A percentile compares a stretch with the other conserved stretches of the same genome.
These are phyloP conservation scores for Dentipellis sp. DNA, from an alignment of 768 basidiomycete species.

Conservation along the genomic window DNA sequence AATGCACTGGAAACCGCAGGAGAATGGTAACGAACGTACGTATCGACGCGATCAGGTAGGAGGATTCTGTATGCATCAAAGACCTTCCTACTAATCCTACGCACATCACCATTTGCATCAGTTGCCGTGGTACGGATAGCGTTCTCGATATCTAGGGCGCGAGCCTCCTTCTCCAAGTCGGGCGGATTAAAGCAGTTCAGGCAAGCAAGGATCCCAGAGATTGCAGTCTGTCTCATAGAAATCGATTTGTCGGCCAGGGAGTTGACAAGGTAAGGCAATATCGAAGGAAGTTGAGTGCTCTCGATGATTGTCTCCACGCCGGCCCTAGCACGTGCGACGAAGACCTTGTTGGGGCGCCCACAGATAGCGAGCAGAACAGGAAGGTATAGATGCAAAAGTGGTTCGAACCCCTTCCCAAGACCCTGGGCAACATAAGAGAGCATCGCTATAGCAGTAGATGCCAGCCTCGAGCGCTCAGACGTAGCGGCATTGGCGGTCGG, in stretches of 20 bases:
- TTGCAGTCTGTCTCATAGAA: conserved; percentile 52
- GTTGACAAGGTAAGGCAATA: conserved; percentile 53
- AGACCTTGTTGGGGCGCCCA: conserved; percentile 71
- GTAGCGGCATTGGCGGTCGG: conserved; percentile 49
- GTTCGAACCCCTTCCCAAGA: conserved; percentile 56
- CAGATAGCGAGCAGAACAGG: conserved; percentile 62
- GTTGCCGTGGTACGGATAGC: conserved; percentile 58
- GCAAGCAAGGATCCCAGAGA: conserved; percentile 55
- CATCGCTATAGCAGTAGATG: conserved; percentile 56
- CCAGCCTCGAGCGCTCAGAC: conserved; percentile 70
- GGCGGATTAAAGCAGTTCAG: conserved; percentile 74
- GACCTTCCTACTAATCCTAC: conserved; percentile 58
- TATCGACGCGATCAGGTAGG: conserved; percentile 58
- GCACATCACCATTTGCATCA: conserved; percentile 69
- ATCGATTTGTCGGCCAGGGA: conserved; percentile 60
- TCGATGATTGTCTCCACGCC: conserved; percentile 57
- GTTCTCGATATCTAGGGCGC: conserved; percentile 58
- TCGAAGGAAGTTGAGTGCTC: conserved; percentile 52
- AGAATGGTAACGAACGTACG: conserved; percentile 32
- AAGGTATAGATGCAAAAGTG: conserved; percentile 55
- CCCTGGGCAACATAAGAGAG: conserved; percentile 42
- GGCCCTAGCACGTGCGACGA: conserved; percentile 52
- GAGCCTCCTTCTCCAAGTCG: conserved; percentile 60
- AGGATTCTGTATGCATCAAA: conserved; percentile 71
- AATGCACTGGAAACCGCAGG: not conserved